phyloP scores from a whole-genome alignment of 495 filamentous ascomycete species.

The Aspergillus homomorphus region DNA sequence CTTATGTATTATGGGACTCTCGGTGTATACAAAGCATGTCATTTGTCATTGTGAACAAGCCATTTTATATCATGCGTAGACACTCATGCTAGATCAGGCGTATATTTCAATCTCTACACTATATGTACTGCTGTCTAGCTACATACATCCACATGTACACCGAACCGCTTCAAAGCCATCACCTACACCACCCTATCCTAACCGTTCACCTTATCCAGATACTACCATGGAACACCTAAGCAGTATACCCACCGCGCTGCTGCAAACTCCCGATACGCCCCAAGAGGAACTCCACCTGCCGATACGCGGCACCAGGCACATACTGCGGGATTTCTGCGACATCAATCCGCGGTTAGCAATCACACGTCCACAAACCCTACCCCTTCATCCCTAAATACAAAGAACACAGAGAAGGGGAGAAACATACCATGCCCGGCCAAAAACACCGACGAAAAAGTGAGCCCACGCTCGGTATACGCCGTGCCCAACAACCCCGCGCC shows the following conservation, averaged over 20 bases:
- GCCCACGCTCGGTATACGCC: constrained; percentile 61
- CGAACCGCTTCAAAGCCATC: no score
- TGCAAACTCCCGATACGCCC: constrained; percentile 51
- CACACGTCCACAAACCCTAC: not conserved
- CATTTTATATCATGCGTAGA: no score
- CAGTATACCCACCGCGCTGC: not conserved
- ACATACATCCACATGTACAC: no score
- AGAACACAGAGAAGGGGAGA: not conserved
- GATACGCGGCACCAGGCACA: constrained; percentile 58
- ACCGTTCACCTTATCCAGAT: no score
- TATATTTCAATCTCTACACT: no score
- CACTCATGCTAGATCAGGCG: no score
- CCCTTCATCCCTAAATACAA: not conserved
- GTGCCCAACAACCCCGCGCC: constrained; percentile 60
- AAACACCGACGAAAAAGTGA: constrained; percentile 62
- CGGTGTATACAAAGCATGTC: no score
- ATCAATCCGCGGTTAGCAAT: not conserved
- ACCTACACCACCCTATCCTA: no score
- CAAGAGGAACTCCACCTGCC: constrained; percentile 66
- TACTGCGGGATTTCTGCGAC: constrained; percentile 54
- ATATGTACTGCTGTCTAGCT: no score
- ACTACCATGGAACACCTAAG: not conserved
- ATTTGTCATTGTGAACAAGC: no score
- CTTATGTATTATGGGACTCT: no score
- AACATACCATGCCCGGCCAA: constrained; percentile 57